Conservation (phyloP, 2,329 filamentous ascomycete species). For the Pseudogymnoascus sp. region DNA sequence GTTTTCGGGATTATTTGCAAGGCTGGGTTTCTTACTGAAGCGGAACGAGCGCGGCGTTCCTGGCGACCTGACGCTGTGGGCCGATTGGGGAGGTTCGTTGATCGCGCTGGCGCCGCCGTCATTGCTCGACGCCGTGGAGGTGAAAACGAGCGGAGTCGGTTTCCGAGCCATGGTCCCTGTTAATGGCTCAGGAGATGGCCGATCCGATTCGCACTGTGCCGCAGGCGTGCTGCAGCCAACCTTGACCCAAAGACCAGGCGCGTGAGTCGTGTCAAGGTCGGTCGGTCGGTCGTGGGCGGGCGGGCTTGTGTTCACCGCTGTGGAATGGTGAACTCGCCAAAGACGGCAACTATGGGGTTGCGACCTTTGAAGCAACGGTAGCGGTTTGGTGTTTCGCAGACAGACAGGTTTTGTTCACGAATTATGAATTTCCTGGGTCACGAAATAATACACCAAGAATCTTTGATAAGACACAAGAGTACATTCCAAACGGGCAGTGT, state of each 20-base stretch:
- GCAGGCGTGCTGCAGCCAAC: conserved; percentile 6
- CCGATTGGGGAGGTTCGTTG: background rate
- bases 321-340: background rate
- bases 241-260: conserved; percentile 6
- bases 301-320: background rate
- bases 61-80: background rate
- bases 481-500: background rate
- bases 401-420: background rate
- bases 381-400: background rate
- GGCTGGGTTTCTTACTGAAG: conserved; percentile 4
- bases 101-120: background rate
- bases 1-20: background rate
- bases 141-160: background rate
- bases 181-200: background rate
- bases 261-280: background rate
- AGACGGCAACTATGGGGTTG: conserved; percentile 3
- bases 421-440: background rate
- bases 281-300: background rate
- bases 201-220: background rate
- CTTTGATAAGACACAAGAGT: background rate
- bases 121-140: background rate
- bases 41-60: background rate
- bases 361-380: background rate
- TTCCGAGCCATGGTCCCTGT: conserved; percentile 2
- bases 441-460: conserved; percentile 1